These are phyloP conservation scores for Talaromyces funiculosus DNA, from an alignment of 2,329 filamentous ascomycete genomes.

Conservation along the genomic window DNA sequence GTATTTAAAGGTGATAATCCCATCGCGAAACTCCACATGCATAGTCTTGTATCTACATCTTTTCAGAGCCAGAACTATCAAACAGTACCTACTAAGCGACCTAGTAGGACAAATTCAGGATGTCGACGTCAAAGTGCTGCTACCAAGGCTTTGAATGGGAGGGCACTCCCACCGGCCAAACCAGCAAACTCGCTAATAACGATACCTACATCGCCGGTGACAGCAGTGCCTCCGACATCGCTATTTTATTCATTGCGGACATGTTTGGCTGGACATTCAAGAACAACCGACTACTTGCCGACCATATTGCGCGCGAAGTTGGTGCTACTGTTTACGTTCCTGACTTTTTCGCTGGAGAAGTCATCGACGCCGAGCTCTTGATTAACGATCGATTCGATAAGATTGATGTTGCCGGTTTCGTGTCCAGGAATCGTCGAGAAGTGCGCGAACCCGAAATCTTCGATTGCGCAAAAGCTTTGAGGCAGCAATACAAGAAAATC, in stretches of 20 bases:
- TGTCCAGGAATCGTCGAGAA: slow-evolving; percentile 32
- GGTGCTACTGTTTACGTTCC: slow-evolving; percentile 44
- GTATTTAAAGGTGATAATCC: not conserved
- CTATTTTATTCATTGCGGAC: slow-evolving; percentile 37
- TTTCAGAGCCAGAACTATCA: not conserved
- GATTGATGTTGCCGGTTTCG: slow-evolving; percentile 38
- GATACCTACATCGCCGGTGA: slow-evolving; percentile 35
- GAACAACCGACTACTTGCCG: slow-evolving; percentile 44
- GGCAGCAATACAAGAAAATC: slow-evolving; percentile 26
- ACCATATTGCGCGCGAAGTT: slow-evolving; percentile 43
- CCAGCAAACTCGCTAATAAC: slow-evolving; percentile 27
- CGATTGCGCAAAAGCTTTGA: slow-evolving; percentile 31
- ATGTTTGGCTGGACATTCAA: slow-evolving; percentile 43
- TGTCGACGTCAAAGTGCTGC: slow-evolving; percentile 18
- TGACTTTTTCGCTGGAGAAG: slow-evolving; percentile 35
- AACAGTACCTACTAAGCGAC: no score
- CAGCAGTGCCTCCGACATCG: slow-evolving; percentile 24
- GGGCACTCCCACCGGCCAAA: slow-evolving; percentile 32
- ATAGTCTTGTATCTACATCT: no score
- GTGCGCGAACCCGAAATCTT: slow-evolving; percentile 36
- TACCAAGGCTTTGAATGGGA: slow-evolving; percentile 38
- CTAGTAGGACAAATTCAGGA: not conserved
- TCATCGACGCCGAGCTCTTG: slow-evolving; percentile 26
- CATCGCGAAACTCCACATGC: no score
- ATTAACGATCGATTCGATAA: slow-evolving; percentile 23